These are phyloP conservation scores for Cenchrus purpureus DNA, from an alignment of 176 grass and related monocot species.

Conservation along the genomic window DNA sequence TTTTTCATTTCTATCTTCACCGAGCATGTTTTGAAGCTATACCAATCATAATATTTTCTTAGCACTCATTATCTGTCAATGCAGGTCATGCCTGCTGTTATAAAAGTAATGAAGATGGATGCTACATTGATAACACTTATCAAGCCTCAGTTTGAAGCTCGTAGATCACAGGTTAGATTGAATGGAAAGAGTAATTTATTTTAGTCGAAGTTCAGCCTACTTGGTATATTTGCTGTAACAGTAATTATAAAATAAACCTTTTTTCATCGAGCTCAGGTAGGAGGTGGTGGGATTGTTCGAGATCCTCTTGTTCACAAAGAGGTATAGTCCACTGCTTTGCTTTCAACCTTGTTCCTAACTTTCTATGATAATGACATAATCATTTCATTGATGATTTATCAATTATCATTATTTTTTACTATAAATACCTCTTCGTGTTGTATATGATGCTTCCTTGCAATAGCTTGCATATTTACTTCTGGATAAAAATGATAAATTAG, in stretches of 20 bases:
- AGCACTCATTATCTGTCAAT: constrained; percentile 23
- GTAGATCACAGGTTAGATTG: constrained; percentile 69
- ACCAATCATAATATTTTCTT: not conserved
- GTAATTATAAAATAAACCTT: not conserved
- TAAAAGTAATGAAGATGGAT: constrained; percentile 90
- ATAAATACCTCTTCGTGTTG: not conserved
- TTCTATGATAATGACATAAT: not conserved
- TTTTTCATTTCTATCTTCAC: constrained; percentile 11
- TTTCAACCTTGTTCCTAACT: not conserved
- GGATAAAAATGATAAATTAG: not conserved
- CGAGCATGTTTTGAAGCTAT: not conserved
- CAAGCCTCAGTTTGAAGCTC: constrained; percentile 97
- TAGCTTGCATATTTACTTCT: not conserved
- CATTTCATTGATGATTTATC: not conserved
- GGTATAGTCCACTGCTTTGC: constrained; percentile 41
- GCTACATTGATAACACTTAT: constrained; percentile 85
- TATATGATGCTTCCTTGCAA: not conserved
- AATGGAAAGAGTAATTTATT: not conserved
- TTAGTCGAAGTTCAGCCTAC: not conserved
- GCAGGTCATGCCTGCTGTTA: constrained; percentile 92
- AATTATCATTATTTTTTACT: not conserved
- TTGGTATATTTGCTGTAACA: not conserved
- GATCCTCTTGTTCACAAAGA: constrained; percentile 93
- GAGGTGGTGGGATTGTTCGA: constrained; percentile 88
- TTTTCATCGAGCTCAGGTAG: constrained; percentile 60